Percentiles rank a stretch among this genome's conserved stretches.
phyloP scores from a whole-genome alignment of 257 asterid genomes.

The Solanum corneliomulleri region DNA sequence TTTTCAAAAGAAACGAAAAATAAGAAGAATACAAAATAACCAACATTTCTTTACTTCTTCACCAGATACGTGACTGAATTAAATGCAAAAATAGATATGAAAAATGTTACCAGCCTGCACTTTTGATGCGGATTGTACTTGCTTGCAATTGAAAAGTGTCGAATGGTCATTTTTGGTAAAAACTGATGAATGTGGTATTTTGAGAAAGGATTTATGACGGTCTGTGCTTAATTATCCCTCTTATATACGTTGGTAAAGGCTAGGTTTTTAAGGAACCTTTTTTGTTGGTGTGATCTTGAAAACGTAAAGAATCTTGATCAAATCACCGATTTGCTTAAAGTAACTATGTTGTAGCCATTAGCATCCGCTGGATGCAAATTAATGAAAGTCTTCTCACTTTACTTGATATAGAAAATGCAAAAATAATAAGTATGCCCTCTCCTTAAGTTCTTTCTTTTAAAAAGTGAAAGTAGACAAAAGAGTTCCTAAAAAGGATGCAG shows the following conservation, averaged over 20 bases:
- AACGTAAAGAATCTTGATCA: background rate
- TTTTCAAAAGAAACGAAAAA: background rate
- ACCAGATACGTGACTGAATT: background rate
- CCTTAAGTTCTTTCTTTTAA: background rate
- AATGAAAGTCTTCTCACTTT: background rate
- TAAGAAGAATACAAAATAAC: background rate
- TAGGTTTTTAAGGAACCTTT: background rate
- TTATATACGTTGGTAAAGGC: background rate
- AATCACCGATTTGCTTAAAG: background rate
- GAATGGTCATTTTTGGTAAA: background rate
- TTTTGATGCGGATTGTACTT: background rate
- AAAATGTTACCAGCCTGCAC: background rate
- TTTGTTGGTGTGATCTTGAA: background rate
- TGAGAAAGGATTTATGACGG: background rate
- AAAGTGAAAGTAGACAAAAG: background rate
- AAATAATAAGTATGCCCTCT: background rate
- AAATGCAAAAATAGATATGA: background rate
- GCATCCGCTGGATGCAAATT: background rate
- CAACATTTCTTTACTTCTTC: background rate
- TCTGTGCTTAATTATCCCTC: background rate
- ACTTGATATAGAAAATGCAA: background rate
- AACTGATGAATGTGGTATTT: background rate
- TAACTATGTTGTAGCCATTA: background rate
- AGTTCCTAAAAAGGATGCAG: background rate
- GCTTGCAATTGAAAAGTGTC: background rate